phyloP scores from a whole-genome alignment of 805 yeast species.

The Grigorovia humatica region DNA sequence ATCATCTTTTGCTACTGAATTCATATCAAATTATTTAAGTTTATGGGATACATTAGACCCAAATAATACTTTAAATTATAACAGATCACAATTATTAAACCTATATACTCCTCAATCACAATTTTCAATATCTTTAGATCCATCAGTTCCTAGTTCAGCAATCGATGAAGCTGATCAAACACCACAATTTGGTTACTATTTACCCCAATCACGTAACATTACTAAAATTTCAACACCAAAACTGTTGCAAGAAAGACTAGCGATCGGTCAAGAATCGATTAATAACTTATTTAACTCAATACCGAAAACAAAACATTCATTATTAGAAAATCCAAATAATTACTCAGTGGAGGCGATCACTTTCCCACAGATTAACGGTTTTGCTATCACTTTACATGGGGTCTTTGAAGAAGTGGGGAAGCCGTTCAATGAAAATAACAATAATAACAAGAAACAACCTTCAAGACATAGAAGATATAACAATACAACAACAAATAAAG shows the following conservation, averaged over 20 bases:
- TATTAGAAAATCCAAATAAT: constrained; percentile 49
- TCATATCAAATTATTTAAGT: constrained; percentile 62
- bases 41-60: constrained; percentile 52
- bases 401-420: constrained; percentile 58
- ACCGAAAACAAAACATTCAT: constrained; percentile 71
- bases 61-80: constrained; percentile 18
- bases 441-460: constrained; percentile 11
- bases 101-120: constrained; percentile 78
- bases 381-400: constrained; percentile 80
- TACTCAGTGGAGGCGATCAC: constrained; percentile 76
- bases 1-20: constrained; percentile 61
- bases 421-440: constrained; percentile 35
- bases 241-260: constrained; percentile 48
- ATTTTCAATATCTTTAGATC: constrained; percentile 71
- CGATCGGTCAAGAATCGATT: constrained; percentile 62
- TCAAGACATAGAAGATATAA: constrained; percentile 20
- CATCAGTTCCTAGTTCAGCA: constrained; percentile 49
- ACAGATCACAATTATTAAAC: constrained; percentile 56
- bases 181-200: constrained; percentile 54
- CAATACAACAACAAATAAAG: constrained; percentile 23
- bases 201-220: constrained; percentile 72
- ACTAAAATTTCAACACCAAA: constrained; percentile 47
- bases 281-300: constrained; percentile 49
- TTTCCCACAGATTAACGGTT: constrained; percentile 61
- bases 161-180: constrained; percentile 27